Conservation (phyloP, 1,284 basidiomycete species). For the Apiotrichum siamense region DNA sequence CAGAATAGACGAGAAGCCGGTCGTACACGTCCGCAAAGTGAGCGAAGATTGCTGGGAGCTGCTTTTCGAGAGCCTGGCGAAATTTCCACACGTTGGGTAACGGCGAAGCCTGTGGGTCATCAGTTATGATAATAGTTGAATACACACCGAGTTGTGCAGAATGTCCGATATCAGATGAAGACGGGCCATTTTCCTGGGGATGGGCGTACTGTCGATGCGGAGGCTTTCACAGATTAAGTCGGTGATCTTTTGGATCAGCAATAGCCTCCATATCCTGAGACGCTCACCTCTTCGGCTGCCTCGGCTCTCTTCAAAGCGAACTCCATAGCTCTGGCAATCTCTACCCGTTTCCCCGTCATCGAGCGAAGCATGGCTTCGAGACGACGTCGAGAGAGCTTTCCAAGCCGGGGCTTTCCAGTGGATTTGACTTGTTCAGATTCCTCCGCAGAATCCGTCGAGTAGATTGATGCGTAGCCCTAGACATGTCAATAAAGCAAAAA, state of each 20-base stretch:
- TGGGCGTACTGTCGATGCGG: slow-evolving; percentile 76
- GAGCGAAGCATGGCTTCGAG: slow-evolving; percentile 86
- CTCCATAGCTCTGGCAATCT: slow-evolving; percentile 89
- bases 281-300: slow-evolving; percentile 78
- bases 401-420: slow-evolving; percentile 65
- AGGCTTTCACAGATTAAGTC: slow-evolving; percentile 80
- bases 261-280: background rate
- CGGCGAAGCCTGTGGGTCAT: slow-evolving; percentile 31
- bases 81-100: slow-evolving; percentile 70
- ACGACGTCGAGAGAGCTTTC: slow-evolving; percentile 66
- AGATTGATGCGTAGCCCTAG: slow-evolving; percentile 83
- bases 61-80: slow-evolving; percentile 79
- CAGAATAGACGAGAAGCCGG: slow-evolving; percentile 64
- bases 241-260: slow-evolving; percentile 56
- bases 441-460: slow-evolving; percentile 91
- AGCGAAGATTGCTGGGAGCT: slow-evolving; percentile 82
- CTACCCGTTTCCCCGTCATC: slow-evolving; percentile 76
- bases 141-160: slow-evolving; percentile 76
- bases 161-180: slow-evolving; percentile 96
- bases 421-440: slow-evolving; percentile 74
- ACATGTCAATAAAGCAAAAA: background rate
- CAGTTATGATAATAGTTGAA: background rate
- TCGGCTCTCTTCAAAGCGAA: slow-evolving; percentile 94
- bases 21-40: slow-evolving; percentile 88
- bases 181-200: slow-evolving; percentile 91